Conservation (phyloP, 2,329 filamentous ascomycete genomes). For the Salinomyces thailandicus region DNA sequence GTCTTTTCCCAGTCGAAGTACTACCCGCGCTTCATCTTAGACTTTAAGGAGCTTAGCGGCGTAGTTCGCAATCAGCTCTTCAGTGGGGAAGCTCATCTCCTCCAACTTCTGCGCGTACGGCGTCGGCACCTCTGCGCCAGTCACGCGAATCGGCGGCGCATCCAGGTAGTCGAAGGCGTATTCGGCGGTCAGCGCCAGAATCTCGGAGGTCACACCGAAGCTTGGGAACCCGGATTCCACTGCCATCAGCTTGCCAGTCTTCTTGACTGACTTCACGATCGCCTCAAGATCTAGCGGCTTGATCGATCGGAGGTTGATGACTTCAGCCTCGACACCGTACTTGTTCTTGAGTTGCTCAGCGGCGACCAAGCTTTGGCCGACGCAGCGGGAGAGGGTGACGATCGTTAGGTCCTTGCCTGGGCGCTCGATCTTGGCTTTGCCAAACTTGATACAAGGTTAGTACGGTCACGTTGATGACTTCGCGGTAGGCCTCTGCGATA, state of each 20-base stretch:
- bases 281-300: slow-evolving; percentile 94
- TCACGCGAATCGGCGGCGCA: slow-evolving; percentile 84
- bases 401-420: slow-evolving; percentile 92
- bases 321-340: slow-evolving; percentile 90
- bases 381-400: slow-evolving; percentile 86
- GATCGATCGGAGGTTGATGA: slow-evolving; percentile 94
- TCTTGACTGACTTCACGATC: slow-evolving; percentile 96
- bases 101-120: slow-evolving; percentile 90
- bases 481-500: no score
- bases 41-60: slow-evolving; percentile 79
- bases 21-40: slow-evolving; percentile 27
- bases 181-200: slow-evolving; percentile 90
- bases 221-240: slow-evolving; percentile 95
- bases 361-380: slow-evolving; percentile 79
- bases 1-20: neutral
- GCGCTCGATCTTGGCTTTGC: slow-evolving; percentile 98
- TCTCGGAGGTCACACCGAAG: slow-evolving; percentile 85
- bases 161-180: slow-evolving; percentile 98
- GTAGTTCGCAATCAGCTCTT: slow-evolving; percentile 76
- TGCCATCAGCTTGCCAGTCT: slow-evolving; percentile 82
- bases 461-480: no score
- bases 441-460: no score
- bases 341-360: slow-evolving; percentile 91
- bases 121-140: slow-evolving; percentile 92
- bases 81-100: slow-evolving; percentile 88